These are phyloP conservation scores for Leucocoprinus leucothites DNA, from an alignment of 768 basidiomycete species.

Conservation along the genomic window DNA sequence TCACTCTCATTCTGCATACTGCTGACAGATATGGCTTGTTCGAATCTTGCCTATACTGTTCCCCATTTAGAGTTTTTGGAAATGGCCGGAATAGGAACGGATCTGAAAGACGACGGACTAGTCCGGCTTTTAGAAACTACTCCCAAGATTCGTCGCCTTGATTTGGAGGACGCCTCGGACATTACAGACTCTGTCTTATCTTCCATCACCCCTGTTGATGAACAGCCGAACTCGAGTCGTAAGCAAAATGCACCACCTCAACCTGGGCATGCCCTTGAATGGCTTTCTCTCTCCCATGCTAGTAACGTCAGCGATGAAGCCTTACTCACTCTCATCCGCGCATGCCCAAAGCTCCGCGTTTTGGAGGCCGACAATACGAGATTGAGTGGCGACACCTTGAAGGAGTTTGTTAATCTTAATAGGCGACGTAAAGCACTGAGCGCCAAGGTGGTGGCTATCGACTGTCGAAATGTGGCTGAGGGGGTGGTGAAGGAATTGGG, in stretches of 20 bases:
- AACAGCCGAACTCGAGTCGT: neutral
- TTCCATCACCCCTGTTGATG: slow-evolving; percentile 50
- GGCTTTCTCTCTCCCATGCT: slow-evolving; percentile 69
- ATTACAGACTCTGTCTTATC: slow-evolving; percentile 73
- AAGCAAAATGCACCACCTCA: slow-evolving; percentile 24
- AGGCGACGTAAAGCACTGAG: slow-evolving; percentile 44
- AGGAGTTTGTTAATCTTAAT: slow-evolving; percentile 61
- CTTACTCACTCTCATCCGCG: slow-evolving; percentile 58
- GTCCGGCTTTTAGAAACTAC: slow-evolving; percentile 66
- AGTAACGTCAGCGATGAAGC: slow-evolving; percentile 61
- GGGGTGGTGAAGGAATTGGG: slow-evolving; percentile 56
- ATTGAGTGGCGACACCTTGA: slow-evolving; percentile 57
- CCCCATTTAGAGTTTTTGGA: slow-evolving; percentile 78
- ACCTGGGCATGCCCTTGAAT: slow-evolving; percentile 68
- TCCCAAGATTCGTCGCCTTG: slow-evolving; percentile 69
- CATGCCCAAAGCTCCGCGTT: slow-evolving; percentile 56
- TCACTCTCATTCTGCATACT: slow-evolving; percentile 66
- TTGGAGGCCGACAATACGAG: slow-evolving; percentile 82
- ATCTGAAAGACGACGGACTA: slow-evolving; percentile 72
- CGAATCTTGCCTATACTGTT: slow-evolving; percentile 65
- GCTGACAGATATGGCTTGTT: slow-evolving; percentile 74
- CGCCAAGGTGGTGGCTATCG: slow-evolving; percentile 65
- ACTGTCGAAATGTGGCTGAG: slow-evolving; percentile 73
- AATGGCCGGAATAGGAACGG: slow-evolving; percentile 68
- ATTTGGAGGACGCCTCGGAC: slow-evolving; percentile 80